Percentiles rank a stretch among this genome's conserved stretches.
Conservation (phyloP, 2,329 filamentous ascomycete genomes). For the Seiridium cupressi region DNA sequence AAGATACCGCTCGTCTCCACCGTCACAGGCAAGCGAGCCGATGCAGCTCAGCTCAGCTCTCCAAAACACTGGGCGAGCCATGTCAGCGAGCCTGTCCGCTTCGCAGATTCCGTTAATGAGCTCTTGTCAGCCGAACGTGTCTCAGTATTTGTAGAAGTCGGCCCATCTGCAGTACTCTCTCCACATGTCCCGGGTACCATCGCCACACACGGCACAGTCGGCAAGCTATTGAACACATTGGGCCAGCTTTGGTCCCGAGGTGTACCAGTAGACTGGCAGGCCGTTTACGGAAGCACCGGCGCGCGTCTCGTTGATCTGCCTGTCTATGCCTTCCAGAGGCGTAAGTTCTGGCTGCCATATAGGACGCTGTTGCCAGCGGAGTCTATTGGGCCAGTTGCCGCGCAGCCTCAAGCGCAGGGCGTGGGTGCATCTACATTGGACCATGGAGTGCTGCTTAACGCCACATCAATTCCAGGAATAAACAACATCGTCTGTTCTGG, state of each 20-base stretch:
- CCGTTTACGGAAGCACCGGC: neutral
- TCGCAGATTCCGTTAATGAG: conserved; percentile 5
- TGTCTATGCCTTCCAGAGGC: conserved; percentile 4
- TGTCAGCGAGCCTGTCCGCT: conserved; percentile 6
- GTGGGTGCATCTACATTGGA: neutral
- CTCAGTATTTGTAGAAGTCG: conserved; percentile 7
- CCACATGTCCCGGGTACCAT: conserved; percentile 5
- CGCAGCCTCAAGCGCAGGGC: neutral
- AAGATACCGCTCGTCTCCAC: conserved; percentile 1
- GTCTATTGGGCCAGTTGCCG: neutral
- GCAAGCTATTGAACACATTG: conserved; percentile 3
- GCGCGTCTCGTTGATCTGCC: conserved; percentile 4
- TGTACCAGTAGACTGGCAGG: conserved; percentile 1
- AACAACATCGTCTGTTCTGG: conserved; percentile 3
- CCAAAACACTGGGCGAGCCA: conserved; percentile 1
- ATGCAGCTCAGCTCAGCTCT: neutral
- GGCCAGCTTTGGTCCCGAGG: conserved; percentile 1
- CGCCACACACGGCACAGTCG: conserved; percentile 3
- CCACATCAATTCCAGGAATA: conserved; percentile 1
- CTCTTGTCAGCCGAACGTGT: neutral
- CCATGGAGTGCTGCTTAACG: conserved; percentile 2
- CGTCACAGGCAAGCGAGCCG: conserved; percentile 1
- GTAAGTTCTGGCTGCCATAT: conserved; percentile 3
- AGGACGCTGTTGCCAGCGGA: conserved; percentile 2
- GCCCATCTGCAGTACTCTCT: conserved; percentile 1